Evolutionary conservation across 139 green algal genomes (phyloP), one percentile per base, ranked within the genome.

Genomic region (Gonium pectorale): DNA sequence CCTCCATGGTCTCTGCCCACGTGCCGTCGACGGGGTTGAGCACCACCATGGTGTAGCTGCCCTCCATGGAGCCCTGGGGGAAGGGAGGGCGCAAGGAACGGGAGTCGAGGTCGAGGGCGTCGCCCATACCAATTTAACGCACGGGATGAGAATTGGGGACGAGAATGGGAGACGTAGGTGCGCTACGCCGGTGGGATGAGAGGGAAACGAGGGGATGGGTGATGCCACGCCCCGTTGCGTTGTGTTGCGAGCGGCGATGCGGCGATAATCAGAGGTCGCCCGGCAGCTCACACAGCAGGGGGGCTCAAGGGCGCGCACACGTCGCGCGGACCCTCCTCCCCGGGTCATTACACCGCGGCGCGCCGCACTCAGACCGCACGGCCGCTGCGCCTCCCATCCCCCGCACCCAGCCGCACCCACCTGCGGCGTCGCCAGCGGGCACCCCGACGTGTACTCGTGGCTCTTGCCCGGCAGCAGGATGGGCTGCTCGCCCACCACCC

Each of bases 401-500:
- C 62, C 62, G 62, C 11, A n/a, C 8, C 62, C 31, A 56, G 13
- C 49, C 21, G 21, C 4, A 2, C 73, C 22, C 49, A 84, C 78
- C 78, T 84, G 49, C 0, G 77, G 77, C 2, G 95, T 97, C 54
- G 80, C 71, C 70, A 97, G 87, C 46, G 91, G 90, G 80, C 92
- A 97, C 9, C 87, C 87, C 24, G 79, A 92, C 5, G 91, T 89
- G 86, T 97, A 98, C 46, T 92, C 81, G 83, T 96, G 96, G 11
- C 64, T 83, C 51, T 92, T 79, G 3, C 94, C 93, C 15, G 94
- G 92, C 31, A 86, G 64, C 54, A 98, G 78, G 49, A 95, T 85
- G 29, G 95, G 95, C 86, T 97, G 93, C 87, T 95, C 81, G 0
- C 95, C 94, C 41, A 98, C 88, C 31, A 98, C 94, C 9, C 95